Evolutionary conservation across 495 filamentous ascomycete species (phyloP).

Genomic region (Aspergillus ellipticus): DNA sequence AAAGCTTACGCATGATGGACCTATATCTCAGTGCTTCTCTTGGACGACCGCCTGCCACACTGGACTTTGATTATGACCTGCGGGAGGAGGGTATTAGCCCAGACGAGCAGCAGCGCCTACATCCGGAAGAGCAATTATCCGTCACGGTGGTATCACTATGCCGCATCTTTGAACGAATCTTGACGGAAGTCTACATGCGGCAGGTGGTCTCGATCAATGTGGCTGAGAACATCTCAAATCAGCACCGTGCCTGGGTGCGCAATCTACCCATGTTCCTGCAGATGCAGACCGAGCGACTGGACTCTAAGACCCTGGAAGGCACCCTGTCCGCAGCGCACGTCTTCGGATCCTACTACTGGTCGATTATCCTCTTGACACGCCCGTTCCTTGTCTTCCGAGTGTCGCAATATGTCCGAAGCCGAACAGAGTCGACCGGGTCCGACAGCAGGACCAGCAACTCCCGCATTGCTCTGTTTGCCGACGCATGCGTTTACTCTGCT

Average conservation of each 20-base stretch:
- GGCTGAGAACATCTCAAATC: constrained; percentile 63
- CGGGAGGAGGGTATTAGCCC: constrained; percentile 24
- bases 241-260: constrained; percentile 43
- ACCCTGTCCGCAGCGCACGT: constrained; percentile 64
- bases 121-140: constrained; percentile 33
- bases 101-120: constrained; percentile 20
- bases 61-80: constrained; percentile 55
- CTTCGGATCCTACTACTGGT: constrained; percentile 69
- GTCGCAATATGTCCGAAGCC: constrained; percentile 41
- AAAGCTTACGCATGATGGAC: constrained; percentile 58
- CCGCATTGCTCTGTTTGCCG: constrained; percentile 61
- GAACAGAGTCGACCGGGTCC: constrained; percentile 21
- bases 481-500: constrained; percentile 67
- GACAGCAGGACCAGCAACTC: constrained; percentile 28
- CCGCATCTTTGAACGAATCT: constrained; percentile 61
- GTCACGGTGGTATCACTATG: constrained; percentile 41
- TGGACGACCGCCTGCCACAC: constrained; percentile 57
- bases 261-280: constrained; percentile 33
- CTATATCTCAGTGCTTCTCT: constrained; percentile 58
- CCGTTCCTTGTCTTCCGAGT: constrained; percentile 64
- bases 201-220: constrained; percentile 64
- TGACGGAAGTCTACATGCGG: constrained; percentile 65
- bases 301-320: constrained; percentile 44
- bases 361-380: constrained; percentile 63
- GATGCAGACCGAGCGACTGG: constrained; percentile 32